Conservation (phyloP, 2,329 filamentous ascomycete genomes). For the Herpotrichia juniperi region DNA sequence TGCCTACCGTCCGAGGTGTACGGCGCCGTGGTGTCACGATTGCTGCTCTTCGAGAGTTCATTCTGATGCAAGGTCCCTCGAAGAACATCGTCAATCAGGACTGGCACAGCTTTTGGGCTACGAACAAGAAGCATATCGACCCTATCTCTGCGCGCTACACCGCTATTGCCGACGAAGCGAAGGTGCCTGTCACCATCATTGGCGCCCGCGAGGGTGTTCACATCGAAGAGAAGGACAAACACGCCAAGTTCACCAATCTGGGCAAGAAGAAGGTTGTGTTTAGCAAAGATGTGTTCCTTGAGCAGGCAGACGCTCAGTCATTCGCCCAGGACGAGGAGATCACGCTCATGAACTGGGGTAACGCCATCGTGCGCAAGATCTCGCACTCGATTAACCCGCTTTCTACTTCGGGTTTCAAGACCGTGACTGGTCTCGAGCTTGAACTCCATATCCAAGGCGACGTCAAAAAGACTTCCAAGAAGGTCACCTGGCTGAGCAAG, state of each 20-base stretch:
- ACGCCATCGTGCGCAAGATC: slow-evolving; percentile 77
- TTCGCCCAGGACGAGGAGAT: slow-evolving; percentile 90
- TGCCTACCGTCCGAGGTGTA: slow-evolving; percentile 84
- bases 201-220: slow-evolving; percentile 63
- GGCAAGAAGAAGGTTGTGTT: slow-evolving; percentile 86
- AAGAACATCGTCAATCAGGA: slow-evolving; percentile 85
- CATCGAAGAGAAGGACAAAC: slow-evolving; percentile 80
- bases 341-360: slow-evolving; percentile 96
- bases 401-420: slow-evolving; percentile 51
- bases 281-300: slow-evolving; percentile 76
- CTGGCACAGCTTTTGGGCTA: slow-evolving; percentile 70
- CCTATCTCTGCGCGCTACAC: slow-evolving; percentile 56
- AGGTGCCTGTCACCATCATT: slow-evolving; percentile 72
- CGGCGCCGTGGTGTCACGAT: slow-evolving; percentile 80
- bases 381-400: slow-evolving; percentile 58
- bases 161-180: slow-evolving; percentile 69
- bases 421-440: slow-evolving; percentile 73
- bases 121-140: slow-evolving; percentile 61
- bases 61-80: slow-evolving; percentile 81
- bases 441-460: slow-evolving; percentile 93
- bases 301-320: slow-evolving; percentile 82
- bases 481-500: slow-evolving; percentile 88
- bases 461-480: slow-evolving; percentile 95
- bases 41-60: slow-evolving; percentile 79
- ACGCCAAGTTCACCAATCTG: slow-evolving; percentile 85